A percentile compares a stretch with the other conserved stretches of the same genome.
Conservation (phyloP, 2,329 filamentous ascomycete genomes). For the Coniochaeta sp. region DNA sequence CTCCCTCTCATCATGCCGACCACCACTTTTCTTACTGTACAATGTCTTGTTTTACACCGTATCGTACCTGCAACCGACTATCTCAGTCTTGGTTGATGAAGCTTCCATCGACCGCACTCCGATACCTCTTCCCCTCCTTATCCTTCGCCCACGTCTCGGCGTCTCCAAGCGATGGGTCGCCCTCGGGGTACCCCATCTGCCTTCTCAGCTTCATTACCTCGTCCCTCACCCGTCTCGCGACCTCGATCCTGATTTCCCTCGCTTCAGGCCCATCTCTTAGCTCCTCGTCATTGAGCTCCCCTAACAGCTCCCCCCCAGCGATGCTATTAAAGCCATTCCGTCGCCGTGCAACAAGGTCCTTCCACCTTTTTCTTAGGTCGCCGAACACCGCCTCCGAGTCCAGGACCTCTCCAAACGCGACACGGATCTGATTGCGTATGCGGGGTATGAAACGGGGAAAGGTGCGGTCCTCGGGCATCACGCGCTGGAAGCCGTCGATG, state of each 20-base stretch:
- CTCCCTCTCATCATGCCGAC: background rate
- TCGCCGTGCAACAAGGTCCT: slow-evolving; percentile 50
- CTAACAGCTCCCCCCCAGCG: slow-evolving; percentile 29
- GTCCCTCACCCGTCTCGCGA: slow-evolving; percentile 68
- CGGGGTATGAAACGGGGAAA: slow-evolving; percentile 80
- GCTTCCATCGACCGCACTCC: slow-evolving; percentile 47
- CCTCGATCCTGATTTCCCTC: slow-evolving; percentile 68
- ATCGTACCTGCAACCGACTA: background rate
- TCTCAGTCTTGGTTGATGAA: slow-evolving; percentile 28
- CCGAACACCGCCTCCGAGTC: slow-evolving; percentile 71
- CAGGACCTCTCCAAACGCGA: slow-evolving; percentile 74
- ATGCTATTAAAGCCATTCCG: slow-evolving; percentile 21
- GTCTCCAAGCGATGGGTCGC: slow-evolving; percentile 68
- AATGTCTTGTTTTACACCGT: background rate
- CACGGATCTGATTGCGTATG: slow-evolving; percentile 58
- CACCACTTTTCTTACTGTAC: background rate
- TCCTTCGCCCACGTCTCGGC: slow-evolving; percentile 72
- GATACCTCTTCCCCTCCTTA: slow-evolving; percentile 35
- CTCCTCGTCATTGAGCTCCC: slow-evolving; percentile 58
- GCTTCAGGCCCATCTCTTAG: slow-evolving; percentile 69
- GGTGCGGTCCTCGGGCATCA: slow-evolving; percentile 78
- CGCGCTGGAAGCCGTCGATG: slow-evolving; percentile 78
- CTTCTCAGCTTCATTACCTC: slow-evolving; percentile 74
- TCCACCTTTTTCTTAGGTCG: slow-evolving; percentile 69
- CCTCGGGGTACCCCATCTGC: slow-evolving; percentile 66